Conservation (phyloP, 306 rosid genomes). For the Pueraria montana region DNA sequence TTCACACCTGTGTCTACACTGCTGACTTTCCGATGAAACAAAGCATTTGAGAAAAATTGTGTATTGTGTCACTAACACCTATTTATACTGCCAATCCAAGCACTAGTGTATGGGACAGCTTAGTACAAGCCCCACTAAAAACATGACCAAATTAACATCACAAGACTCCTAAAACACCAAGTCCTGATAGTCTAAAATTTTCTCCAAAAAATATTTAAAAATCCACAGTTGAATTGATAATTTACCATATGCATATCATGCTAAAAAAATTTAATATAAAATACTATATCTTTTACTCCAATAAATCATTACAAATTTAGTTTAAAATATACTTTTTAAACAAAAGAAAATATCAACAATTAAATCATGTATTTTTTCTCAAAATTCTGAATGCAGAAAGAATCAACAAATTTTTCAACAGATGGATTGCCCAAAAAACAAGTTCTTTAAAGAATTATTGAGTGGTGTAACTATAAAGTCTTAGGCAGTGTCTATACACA, state of each 20-base stretch:
- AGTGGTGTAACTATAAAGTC: constrained; percentile 7
- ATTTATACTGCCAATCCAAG: not conserved
- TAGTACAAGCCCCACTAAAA: not conserved
- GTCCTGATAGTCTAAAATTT: constrained; percentile 18
- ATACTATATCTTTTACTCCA: not conserved
- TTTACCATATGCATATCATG: not conserved
- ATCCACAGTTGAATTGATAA: not conserved
- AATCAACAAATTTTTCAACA: not conserved
- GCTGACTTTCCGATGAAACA: not conserved
- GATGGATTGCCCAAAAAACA: constrained; percentile 1
- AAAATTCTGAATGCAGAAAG: constrained; percentile 29
- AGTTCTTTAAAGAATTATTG: not conserved
- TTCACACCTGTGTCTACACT: not conserved
- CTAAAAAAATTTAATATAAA: not conserved
- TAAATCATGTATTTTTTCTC: not conserved
- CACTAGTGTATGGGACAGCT: not conserved
- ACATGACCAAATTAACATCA: not conserved
- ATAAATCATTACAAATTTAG: not conserved
- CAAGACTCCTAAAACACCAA: constrained; percentile 21
- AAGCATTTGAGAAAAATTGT: not conserved
- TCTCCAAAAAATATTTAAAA: not conserved
- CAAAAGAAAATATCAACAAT: not conserved
- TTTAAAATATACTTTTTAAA: not conserved
- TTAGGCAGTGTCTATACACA: no score
- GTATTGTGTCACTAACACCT: constrained; percentile 4